Conservation (phyloP, 768 basidiomycete species). For the Jaapia argillacea region DNA sequence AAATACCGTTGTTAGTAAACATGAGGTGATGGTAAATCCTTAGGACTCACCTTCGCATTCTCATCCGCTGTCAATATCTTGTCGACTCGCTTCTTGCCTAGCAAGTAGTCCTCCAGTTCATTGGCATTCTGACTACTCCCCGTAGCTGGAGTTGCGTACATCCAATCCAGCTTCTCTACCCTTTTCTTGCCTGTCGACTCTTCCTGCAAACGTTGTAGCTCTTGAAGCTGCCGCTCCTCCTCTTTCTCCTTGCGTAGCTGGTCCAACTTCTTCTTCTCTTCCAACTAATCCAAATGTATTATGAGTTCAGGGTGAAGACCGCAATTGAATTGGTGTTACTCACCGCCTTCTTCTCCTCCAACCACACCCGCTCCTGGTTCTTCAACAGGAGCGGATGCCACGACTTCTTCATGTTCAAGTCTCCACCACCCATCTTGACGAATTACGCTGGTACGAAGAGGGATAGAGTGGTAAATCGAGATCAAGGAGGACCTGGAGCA, state of each 20-base stretch:
- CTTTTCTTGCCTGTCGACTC: conserved; percentile 92
- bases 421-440: conserved; percentile 93
- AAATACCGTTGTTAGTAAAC: too few species aligned
- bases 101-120: conserved; percentile 91
- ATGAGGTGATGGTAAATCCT: too few species aligned
- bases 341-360: conserved; percentile 95
- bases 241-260: conserved; percentile 97
- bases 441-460: conserved; percentile 7
- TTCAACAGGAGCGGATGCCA: conserved; percentile 98
- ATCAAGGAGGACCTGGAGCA: not conserved
- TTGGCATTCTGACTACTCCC: conserved; percentile 82
- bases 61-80: conserved; percentile 90
- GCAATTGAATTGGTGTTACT: conserved; percentile 18
- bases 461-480: not conserved
- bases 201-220: conserved; percentile 91
- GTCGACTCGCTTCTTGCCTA: conserved; percentile 97
- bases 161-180: conserved; percentile 95
- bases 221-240: conserved; percentile 93
- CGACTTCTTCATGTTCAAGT: conserved; percentile 98
- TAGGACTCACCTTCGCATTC: conserved; percentile 67
- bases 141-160: conserved; percentile 96
- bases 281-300: conserved; percentile 53
- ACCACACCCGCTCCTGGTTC: conserved; percentile 99
- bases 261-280: conserved; percentile 97
- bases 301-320: not conserved